Base-by-base conservation (phyloP, 169 alveolate genomes). In the Miamiensis avidus region DNA sequence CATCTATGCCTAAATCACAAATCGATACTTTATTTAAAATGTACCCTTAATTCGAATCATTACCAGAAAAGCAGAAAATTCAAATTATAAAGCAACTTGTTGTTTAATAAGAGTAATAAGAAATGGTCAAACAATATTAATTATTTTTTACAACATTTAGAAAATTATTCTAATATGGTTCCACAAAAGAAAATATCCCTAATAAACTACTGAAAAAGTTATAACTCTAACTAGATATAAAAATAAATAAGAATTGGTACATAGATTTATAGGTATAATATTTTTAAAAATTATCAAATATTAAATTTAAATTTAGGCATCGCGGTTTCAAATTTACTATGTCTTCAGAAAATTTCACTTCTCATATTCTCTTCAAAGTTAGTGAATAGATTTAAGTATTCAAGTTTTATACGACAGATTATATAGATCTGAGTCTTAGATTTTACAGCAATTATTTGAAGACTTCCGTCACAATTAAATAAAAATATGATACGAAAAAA, bases 371-470 rank as follows among this genome's bases (percentile, higher is more conserved):
- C n/a, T 28, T 33, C 0, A 77, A 77, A 69, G 28, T 77, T 77
- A 69, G 29, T 77, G 82, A 77, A 27, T 49, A 49, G 20, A 33
- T 77, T 6, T 31, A 77, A 33, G 33, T 32, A 25, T 33, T 77
- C 31, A 77, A 77, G 34, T 33, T 77, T 33, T 25, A 31, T 32
- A 33, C 27, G 20, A 29, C 64, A 77, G 82, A 77, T 34, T 25
- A 33, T 25, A 77, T 77, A 0, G 64, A 31, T 31, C 28, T 77
- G 28, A 72, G 33, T 1, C 29, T 77, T 29, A 31, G 65, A 25
- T 77, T 77, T 29, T 77, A 33, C 74, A 77, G 82, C n/a, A 0
- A 31, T 0, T 69, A 77, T 25, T 77, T 77, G 33, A 77, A 77
- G 29, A 77, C 82, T 0, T 77, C 82, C 0, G 82, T 77, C 4